Evolutionary conservation across 257 asterid species (phyloP).

Genomic region (Plantago major): DNA sequence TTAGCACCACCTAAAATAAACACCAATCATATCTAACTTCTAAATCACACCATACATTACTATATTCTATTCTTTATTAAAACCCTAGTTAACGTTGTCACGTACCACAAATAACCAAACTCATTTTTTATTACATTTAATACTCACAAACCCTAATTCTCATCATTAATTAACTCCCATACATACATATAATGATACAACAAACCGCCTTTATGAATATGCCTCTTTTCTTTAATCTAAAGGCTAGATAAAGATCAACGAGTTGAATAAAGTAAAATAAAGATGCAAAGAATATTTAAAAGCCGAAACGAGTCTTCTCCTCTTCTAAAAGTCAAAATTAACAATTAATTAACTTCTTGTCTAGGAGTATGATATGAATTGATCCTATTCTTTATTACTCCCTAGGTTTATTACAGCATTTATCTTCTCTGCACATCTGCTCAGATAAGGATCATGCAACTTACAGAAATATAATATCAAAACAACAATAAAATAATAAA

Average conservation of each 20-base stretch:
- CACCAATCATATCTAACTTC: conserved; percentile 12
- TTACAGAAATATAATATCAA: conserved; percentile 12
- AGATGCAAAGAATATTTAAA: conserved; percentile 17
- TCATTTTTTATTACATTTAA: neutral
- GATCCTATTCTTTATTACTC: too few relatives aligned
- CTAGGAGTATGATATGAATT: too few relatives aligned
- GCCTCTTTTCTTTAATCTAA: conserved; percentile 9
- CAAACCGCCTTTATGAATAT: conserved; percentile 6
- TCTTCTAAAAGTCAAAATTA: conserved; percentile 13
- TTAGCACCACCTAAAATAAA: neutral
- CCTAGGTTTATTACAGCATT: neutral
- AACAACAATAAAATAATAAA: neutral
- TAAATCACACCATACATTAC: conserved; percentile 19
- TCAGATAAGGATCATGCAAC: conserved; percentile 23
- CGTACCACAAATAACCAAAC: neutral
- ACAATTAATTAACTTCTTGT: conserved; percentile 8
- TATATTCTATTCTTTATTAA: neutral
- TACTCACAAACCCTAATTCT: neutral
- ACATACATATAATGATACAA: neutral
- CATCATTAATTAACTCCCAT: neutral
- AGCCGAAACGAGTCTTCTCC: neutral
- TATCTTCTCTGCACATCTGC: conserved; percentile 14
- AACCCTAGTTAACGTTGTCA: neutral
- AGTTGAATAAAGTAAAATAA: conserved; percentile 31
- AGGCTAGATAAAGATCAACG: conserved; percentile 26